Base-by-base conservation (phyloP, 2,329 filamentous ascomycete species). In the Thelonectria discophora region DNA sequence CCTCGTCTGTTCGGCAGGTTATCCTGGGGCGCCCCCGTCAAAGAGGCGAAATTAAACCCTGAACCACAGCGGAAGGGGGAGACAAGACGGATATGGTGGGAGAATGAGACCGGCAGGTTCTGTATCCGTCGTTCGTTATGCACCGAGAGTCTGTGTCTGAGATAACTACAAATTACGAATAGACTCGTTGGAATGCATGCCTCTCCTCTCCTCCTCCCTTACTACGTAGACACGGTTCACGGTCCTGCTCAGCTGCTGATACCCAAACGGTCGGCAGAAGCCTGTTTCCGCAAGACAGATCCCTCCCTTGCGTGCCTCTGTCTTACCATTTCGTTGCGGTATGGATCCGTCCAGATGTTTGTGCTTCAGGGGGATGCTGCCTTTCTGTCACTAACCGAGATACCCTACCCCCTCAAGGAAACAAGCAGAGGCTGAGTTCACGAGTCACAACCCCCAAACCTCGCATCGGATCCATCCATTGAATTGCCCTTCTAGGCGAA, bases 41-140 rank as follows among this genome's bases (percentile, higher is more conserved):
- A 57, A 49, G 65, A 69, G 51, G 61, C 68, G 68, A 70, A 59
- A 70, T 70, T 69, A 59, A 37, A 52, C 45, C 59, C 58, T 50
- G 37, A 62, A 58, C 39, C 46, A 50, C 43, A 58, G 49, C 20
- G 37, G 59, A 52, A 53, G 45, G 49, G 24, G 32, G 39, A 30
- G 27, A 30, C 27, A 30, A 30, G 55, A 58, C 47, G 48, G 52
- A 50, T 43, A 50, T 58, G 47, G 21, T 15, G 47, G 27, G 27
- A 30, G 27, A 30, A 30, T 30, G 27, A 30, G 27, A 30, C 27
- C 27, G 27, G 27, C 27, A 8, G 27, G 27, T 8, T 30, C 9
- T 30, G 5, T 30, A 30, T 30, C 27, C 27, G 27, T 30, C 27
- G 5, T 8, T 30, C 27, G 27, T 10, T 30, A 10, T 30, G 27